These are phyloP conservation scores for Garcia nutans DNA, from an alignment of 345 rosid species.

Conservation along the genomic window DNA sequence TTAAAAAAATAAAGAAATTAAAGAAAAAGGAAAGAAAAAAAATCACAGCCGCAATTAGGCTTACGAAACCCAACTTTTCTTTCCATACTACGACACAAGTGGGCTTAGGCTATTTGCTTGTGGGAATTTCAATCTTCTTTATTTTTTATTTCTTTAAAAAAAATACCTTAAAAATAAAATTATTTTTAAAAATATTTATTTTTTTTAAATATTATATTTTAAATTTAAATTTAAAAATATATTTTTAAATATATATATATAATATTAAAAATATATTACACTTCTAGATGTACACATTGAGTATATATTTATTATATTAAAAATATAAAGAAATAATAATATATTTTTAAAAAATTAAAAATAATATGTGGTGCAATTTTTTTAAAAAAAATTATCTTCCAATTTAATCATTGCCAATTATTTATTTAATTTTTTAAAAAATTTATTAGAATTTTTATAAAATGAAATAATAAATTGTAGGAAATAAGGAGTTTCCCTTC, in stretches of 20 bases:
- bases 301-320: too few relatives aligned
- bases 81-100: conserved; percentile 23
- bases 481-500: conserved; percentile 37
- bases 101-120: conserved; percentile 31
- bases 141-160: too few relatives aligned
- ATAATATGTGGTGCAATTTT: too few relatives aligned
- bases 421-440: not conserved
- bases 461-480: conserved; percentile 3
- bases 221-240: too few relatives aligned
- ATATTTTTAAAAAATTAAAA: too few relatives aligned
- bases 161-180: too few relatives aligned
- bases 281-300: too few relatives aligned
- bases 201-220: too few relatives aligned
- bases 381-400: not conserved
- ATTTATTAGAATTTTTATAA: not conserved
- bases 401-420: not conserved
- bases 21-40: not conserved
- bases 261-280: too few relatives aligned
- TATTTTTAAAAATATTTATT: too few relatives aligned
- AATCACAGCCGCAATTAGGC: conserved; percentile 49
- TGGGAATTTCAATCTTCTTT: conserved; percentile 28
- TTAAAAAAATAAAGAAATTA: not conserved
- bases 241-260: too few relatives aligned
- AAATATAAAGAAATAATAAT: too few relatives aligned
- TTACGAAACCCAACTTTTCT: conserved; percentile 36